A percentile compares a stretch with the other conserved stretches of the same genome.
phyloP scores from a whole-genome alignment of 352 stramenopile species.

The Phytophthora colocasiae region DNA sequence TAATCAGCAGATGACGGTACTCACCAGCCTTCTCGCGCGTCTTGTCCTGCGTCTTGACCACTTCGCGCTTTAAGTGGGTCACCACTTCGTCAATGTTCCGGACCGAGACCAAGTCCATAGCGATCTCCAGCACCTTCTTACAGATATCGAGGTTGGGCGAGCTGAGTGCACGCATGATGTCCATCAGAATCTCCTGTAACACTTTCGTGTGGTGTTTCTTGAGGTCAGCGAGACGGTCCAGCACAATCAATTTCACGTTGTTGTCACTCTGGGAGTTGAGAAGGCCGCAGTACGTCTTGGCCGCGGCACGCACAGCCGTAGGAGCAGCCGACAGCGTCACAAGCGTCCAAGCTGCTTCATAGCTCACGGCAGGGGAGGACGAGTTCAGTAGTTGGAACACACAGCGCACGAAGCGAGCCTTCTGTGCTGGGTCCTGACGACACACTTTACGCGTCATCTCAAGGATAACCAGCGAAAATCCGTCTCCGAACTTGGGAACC shows the following conservation, averaged over 20 bases:
- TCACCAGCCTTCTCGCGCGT: constrained; percentile 95
- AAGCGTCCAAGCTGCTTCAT: constrained; percentile 99
- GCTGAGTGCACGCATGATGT: constrained; percentile 97
- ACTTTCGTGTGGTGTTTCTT: constrained; percentile 98
- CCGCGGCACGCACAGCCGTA: constrained; percentile 97
- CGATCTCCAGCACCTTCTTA: constrained; percentile 98
- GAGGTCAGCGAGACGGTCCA: constrained; percentile 97
- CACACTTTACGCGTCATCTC: constrained; percentile 99
- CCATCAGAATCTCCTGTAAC: constrained; percentile 99
- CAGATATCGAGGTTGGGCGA: constrained; percentile 99
- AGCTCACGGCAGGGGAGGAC: constrained; percentile 93
- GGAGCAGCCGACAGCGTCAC: constrained; percentile 98
- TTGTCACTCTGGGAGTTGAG: constrained; percentile 99
- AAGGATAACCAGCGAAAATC: constrained; percentile 99
- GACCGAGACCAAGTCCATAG: constrained; percentile 97
- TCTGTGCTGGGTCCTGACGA: constrained; percentile 97
- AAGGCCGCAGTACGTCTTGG: constrained; percentile 97
- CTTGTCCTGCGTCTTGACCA: constrained; percentile 92
- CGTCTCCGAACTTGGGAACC: constrained; percentile 95
- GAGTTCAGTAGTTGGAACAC: constrained; percentile 98
- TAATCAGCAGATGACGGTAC: constrained; percentile 98
- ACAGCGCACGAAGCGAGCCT: constrained; percentile 98
- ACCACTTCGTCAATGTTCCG: constrained; percentile 99
- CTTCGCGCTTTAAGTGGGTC: constrained; percentile 89
- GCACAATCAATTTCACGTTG: constrained; percentile 99